Conservation (phyloP, 164 flowering plant genomes). For the Liquidambar formosana region DNA sequence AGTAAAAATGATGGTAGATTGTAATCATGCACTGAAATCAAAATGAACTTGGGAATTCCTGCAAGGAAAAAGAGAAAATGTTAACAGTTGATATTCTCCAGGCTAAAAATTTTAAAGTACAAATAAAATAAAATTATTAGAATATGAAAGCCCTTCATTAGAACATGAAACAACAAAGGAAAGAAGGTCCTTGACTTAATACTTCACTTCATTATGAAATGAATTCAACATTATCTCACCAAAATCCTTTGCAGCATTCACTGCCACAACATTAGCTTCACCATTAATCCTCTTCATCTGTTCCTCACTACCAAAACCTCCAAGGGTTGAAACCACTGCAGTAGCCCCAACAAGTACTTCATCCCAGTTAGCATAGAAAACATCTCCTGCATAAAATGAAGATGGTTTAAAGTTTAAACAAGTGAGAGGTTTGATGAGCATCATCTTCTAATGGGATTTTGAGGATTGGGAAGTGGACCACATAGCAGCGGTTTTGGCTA, state of each 20-base stretch:
- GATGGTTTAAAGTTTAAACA: too few species aligned
- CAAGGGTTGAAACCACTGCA: slow-evolving; percentile 92
- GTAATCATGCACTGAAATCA: slow-evolving; percentile 96
- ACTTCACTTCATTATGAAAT: background rate
- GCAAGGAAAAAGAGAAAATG: slow-evolving; percentile 19
- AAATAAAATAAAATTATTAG: background rate
- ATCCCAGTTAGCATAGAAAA: slow-evolving; percentile 93
- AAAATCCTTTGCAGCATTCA: slow-evolving; percentile 83
- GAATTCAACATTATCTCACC: slow-evolving; percentile 46
- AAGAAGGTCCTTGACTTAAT: too few species aligned
- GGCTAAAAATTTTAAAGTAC: too few species aligned
- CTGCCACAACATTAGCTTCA: slow-evolving; percentile 87
- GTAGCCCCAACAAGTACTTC: slow-evolving; percentile 92
- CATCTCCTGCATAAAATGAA: slow-evolving; percentile 71
- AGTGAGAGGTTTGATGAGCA: too few species aligned
- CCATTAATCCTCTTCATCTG: slow-evolving; percentile 95
- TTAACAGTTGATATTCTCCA: background rate
- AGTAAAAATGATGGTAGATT: slow-evolving; percentile 86
- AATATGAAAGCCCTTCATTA: background rate
- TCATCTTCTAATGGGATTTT: too few species aligned
- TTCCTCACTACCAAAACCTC: slow-evolving; percentile 97
- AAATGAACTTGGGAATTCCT: slow-evolving; percentile 91
- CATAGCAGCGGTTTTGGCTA: too few species aligned
- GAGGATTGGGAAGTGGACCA: too few species aligned
- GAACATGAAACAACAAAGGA: background rate